Base-by-base conservation (phyloP, 2,329 filamentous ascomycete genomes). In the Coccinonectria pachysandricola region DNA sequence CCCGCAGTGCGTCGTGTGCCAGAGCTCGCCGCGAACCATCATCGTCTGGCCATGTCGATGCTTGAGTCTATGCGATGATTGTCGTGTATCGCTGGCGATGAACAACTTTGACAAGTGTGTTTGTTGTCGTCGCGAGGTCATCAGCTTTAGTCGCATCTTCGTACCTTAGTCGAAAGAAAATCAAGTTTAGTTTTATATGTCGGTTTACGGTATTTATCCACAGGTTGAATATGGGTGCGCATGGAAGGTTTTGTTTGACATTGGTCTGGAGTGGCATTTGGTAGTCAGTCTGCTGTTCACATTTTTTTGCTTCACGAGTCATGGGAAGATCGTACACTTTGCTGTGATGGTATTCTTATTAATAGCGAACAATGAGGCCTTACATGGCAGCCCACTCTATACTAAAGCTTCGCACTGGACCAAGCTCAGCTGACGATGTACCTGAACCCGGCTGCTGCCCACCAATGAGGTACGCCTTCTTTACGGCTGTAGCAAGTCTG, bases 31-130 rank as follows among this genome's bases (percentile, higher is more conserved):
- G 3, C 69, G 91, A 11, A 92, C 83, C 6, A 81, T 96, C 34
- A 81, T 98, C 28, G 79, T 94, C 2, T 96, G 91, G 91, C 91
- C 91, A 0, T 98, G 91, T 52, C 81, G 91, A 3, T 98, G 91
- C 50, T 66, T 98, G 31, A 88, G 84, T 41, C 67, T 96, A 8
- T 96, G 91, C 50, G 91, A 98, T 52, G 91, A 96, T 41, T 96
- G 91, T 50, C 70, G 91, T 16, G 82, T 96, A 18, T 88, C 84
- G 21, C 65, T 96, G 36, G 91, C 91, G 4, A 87, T 93, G 75
- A 92, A 95, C 52, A 96, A 96, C 52, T 96, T 93, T 52, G 84
- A 87, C 38, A 92, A 84, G 49, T 98, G 91, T 50, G 87, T 96
- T 19, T 96, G 88, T 46, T 96, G 91, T 53, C 71, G 91, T 26